Evolutionary conservation across 306 rosid species (phyloP), one percentile per base, ranked within the genome.

Genomic region (Ormosia semicastrata): DNA sequence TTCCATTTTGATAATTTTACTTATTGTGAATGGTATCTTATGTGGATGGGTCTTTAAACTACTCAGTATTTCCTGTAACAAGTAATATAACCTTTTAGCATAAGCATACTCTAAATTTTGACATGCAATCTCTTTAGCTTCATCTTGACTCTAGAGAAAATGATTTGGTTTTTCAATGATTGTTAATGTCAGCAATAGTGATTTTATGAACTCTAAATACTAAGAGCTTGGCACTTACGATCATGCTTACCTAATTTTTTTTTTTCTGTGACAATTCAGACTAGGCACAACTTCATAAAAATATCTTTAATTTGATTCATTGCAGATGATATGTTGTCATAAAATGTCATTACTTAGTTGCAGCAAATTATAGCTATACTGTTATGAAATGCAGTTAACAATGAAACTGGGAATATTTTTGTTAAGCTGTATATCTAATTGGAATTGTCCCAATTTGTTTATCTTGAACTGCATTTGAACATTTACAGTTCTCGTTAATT

Each of bases 71-170:
- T 24, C 14, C 18, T 50, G 24, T 44, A 73, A n/a, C 80, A 40
- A 65, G 39, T 81, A 32, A 73, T 34, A 3, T 67, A 66, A 33
- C 65, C 49, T 57, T n/a, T 66, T 57, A 24, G 13, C 64, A 66
- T 18, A 44, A 54, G n/a, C 43, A 13, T 41, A 69, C 72, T 44
- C 17, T 34, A 66, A 78, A 44, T 52, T 83, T 78, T 73, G 70
- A 36, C 50, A 14, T 54, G 72, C 75, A 56, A 56, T 72, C 71
- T 78, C 49, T 8, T 6, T 44, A 40, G 60, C 40, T 71, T 82
- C 56, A 39, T 69, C 58, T 58, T 15, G 47, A 53, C 17, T 39
- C 15, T 40, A 39, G 49, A 40, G 68, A 41, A 47, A 49, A 47
- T 62, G 47, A 14, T 18, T n/a, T 63, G 44, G 10, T n/a, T 76